These are phyloP conservation scores for Penicillium fuscoglaucum DNA, from an alignment of 2,329 filamentous ascomycete genomes.

Conservation along the genomic window DNA sequence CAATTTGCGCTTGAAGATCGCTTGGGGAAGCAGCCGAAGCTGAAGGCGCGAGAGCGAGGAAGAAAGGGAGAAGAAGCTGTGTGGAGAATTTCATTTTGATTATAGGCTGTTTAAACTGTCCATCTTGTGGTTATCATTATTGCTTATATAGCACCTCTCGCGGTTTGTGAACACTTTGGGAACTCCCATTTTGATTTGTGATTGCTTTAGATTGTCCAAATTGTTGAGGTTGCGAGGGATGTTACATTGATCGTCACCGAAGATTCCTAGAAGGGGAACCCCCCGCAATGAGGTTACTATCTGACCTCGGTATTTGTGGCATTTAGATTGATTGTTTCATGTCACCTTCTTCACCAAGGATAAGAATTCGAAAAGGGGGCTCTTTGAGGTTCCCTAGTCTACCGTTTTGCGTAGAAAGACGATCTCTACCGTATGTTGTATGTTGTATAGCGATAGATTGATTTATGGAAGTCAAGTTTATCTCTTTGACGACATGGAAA, in stretches of 20 bases:
- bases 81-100: constrained; percentile 7
- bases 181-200: neutral
- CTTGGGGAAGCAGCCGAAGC: neutral
- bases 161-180: neutral
- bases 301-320: neutral
- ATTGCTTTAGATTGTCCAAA: neutral
- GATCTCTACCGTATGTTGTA: neutral
- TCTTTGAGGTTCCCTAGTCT: neutral
- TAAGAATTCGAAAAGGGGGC: neutral
- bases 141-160: neutral
- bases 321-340: neutral
- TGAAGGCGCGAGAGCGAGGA: neutral
- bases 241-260: constrained; percentile 17
- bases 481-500: neutral
- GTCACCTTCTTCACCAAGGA: neutral
- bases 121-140: neutral
- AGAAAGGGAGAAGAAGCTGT: constrained; percentile 4
- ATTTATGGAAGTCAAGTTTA: neutral
- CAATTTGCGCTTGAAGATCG: constrained; percentile 20
- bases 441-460: neutral
- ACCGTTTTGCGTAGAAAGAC: too few species aligned
- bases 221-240: neutral
- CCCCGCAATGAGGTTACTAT: constrained; percentile 10
- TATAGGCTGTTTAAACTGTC: neutral
- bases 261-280: neutral